Evolutionary conservation across 768 basidiomycete species (phyloP).

Genomic region (Gloeostereum incarnatum): DNA sequence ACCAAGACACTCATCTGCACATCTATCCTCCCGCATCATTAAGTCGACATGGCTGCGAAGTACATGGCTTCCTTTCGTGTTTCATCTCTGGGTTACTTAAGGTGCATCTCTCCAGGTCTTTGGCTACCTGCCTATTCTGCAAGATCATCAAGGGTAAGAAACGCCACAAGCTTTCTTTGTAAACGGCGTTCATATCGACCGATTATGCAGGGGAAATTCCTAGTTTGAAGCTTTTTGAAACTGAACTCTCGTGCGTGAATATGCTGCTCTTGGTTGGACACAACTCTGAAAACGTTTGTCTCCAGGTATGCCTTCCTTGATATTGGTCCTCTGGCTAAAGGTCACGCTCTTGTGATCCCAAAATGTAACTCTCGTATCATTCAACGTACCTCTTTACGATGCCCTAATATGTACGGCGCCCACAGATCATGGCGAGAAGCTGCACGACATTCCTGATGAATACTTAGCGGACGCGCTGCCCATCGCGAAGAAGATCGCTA

Average conservation of each 20-base stretch:
- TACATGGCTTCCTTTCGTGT: too few relatives aligned
- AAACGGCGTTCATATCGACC: neutral
- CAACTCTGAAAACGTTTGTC: neutral
- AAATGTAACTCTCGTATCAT: slow-evolving; percentile 64
- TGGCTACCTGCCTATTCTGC: slow-evolving; percentile 82
- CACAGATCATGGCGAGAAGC: slow-evolving; percentile 81
- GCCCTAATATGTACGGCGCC: too few relatives aligned
- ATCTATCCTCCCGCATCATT: too few relatives aligned
- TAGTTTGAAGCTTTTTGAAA: slow-evolving; percentile 77
- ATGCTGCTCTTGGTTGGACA: neutral
- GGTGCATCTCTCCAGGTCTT: too few relatives aligned
- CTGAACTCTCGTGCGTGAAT: slow-evolving; percentile 50
- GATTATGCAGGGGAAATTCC: slow-evolving; percentile 71
- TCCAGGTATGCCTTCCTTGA: slow-evolving; percentile 83
- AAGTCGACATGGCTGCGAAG: too few relatives aligned
- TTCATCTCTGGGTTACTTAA: too few relatives aligned
- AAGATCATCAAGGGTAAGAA: slow-evolving; percentile 81
- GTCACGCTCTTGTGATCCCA: slow-evolving; percentile 88
- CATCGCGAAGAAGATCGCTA: slow-evolving; percentile 80
- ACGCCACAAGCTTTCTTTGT: neutral
- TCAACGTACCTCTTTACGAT: too few relatives aligned
- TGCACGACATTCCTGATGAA: slow-evolving; percentile 85
- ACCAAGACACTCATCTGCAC: too few relatives aligned
- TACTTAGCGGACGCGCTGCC: slow-evolving; percentile 70
- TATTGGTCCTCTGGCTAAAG: slow-evolving; percentile 82